Evolutionary conservation across 352 stramenopile species (phyloP), one percentile per base, ranked within the genome.

Genomic region (Globisporangium middletonii): DNA sequence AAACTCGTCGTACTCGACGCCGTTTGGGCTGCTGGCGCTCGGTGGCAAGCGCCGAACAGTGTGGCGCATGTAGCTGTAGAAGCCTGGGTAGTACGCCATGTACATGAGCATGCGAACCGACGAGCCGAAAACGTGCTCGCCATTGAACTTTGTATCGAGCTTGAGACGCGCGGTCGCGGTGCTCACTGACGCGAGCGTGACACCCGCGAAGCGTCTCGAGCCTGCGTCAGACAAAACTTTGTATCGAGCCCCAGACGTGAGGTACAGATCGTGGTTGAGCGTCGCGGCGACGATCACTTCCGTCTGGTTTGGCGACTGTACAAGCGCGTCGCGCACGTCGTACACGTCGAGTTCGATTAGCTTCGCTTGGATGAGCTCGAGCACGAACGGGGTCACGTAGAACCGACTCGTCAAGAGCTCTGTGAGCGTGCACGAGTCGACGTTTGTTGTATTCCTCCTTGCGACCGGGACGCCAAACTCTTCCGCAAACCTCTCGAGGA

Each of bases 61-160:
- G 27, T 64, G 61, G 13, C 60, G 19, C 44, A 59, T 62, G 38
- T 56, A 55, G 38, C 65, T 76, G 59, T 73, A 76, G 62, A 62
- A 76, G 23, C 71, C 66, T 7, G 69, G 69, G 28, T 77, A 77
- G 15, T 30, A 43, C 12, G 57, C 54, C 62, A 66, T 72, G 50
- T 62, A 65, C 41, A 64, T 48, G 44, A 77, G 54, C 65, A 74
- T 72, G 4, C 69, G 65, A 6, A 68, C 11, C 2, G 49, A 66
- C 9, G 65, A 65, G 1, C 65, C 63, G 37, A 68, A 60, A 2
- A 37, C 33, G 15, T 61, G 49, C n/a, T 55, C 45, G 15, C 50
- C 62, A 15, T 62, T 27, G 12, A 76, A 26, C 23, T 65, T 71
- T 46, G 60, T 68, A 47, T 76, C 68, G n/a, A 59, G 45, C 35